phyloP scores from a whole-genome alignment of 768 basidiomycete genomes.

The Lenzites betulinus region DNA sequence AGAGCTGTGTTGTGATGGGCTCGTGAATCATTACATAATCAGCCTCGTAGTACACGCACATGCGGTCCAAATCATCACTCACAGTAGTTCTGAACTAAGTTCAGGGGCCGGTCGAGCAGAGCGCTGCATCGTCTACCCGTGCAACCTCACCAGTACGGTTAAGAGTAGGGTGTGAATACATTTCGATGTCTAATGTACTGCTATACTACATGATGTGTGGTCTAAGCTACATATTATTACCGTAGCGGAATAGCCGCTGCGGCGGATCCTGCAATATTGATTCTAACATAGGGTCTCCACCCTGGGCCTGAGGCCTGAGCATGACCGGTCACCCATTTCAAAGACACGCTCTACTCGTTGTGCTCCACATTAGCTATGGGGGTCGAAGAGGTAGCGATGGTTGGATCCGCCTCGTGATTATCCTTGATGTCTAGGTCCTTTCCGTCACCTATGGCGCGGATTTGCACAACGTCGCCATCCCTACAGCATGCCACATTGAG shows the following conservation, averaged over 20 bases:
- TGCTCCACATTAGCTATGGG: conserved; percentile 10
- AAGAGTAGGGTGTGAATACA: conserved; percentile 2
- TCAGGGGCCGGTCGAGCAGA: too few species aligned
- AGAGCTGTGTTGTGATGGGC: too few species aligned
- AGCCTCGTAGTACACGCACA: too few species aligned
- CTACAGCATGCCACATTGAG: conserved; percentile 28
- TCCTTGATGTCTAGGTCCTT: conserved; percentile 39
- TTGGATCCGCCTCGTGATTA: conserved; percentile 38
- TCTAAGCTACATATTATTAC: not conserved
- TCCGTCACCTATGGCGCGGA: conserved; percentile 37
- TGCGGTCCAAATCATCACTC: too few species aligned
- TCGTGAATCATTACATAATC: too few species aligned
- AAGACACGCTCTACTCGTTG: not conserved
- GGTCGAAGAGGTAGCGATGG: conserved; percentile 18
- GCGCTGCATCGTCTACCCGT: too few species aligned
- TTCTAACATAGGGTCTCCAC: too few species aligned
- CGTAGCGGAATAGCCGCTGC: not conserved
- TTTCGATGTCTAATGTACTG: not conserved
- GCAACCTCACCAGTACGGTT: not conserved
- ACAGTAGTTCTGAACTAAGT: too few species aligned
- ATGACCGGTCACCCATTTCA: not conserved
- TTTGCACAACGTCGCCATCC: conserved; percentile 47
- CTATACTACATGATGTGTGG: not conserved
- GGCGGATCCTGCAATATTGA: not conserved
- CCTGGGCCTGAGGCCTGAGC: too few species aligned